Conservation (phyloP, 352 stramenopile species). For the Globisporangium uncinulatum region DNA sequence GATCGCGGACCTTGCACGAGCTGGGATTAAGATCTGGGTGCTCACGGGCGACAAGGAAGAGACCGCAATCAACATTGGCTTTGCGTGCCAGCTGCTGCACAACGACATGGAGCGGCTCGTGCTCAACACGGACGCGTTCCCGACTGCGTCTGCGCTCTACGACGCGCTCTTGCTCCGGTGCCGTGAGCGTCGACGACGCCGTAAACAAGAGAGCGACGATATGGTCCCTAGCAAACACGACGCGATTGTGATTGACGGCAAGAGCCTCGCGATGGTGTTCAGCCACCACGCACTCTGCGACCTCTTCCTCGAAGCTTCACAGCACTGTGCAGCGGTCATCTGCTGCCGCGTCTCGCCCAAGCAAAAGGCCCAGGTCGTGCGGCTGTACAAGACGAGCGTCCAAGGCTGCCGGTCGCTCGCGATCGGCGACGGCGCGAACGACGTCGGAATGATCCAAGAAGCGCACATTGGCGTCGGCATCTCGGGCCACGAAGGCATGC, state of each 20-base stretch:
- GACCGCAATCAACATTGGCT: slow-evolving; percentile 97
- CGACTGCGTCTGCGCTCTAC: slow-evolving; percentile 48
- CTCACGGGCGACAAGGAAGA: slow-evolving; percentile 92
- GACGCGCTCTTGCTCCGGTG: slow-evolving; percentile 51
- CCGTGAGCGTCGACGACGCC: slow-evolving; percentile 30
- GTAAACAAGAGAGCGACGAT: slow-evolving; percentile 16
- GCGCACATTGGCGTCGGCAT: slow-evolving; percentile 98
- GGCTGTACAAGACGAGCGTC: slow-evolving; percentile 83
- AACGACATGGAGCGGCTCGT: slow-evolving; percentile 93
- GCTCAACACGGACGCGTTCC: slow-evolving; percentile 64
- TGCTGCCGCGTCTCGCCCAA: slow-evolving; percentile 90
- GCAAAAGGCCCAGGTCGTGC: slow-evolving; percentile 89
- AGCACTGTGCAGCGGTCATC: slow-evolving; percentile 83
- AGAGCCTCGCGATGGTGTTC: slow-evolving; percentile 72
- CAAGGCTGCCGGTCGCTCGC: slow-evolving; percentile 87
- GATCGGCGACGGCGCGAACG: slow-evolving; percentile 99
- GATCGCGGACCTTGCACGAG: slow-evolving; percentile 63
- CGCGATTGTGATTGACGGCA: slow-evolving; percentile 73
- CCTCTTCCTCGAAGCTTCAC: slow-evolving; percentile 81
- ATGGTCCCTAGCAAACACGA: slow-evolving; percentile 13
- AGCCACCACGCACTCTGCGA: slow-evolving; percentile 62
- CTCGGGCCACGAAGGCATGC: slow-evolving; percentile 97
- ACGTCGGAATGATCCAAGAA: slow-evolving; percentile 99
- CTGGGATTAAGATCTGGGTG: slow-evolving; percentile 85
- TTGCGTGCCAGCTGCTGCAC: slow-evolving; percentile 92